Conservation (phyloP, 768 basidiomycete species). For the Sutorius australiensis region DNA sequence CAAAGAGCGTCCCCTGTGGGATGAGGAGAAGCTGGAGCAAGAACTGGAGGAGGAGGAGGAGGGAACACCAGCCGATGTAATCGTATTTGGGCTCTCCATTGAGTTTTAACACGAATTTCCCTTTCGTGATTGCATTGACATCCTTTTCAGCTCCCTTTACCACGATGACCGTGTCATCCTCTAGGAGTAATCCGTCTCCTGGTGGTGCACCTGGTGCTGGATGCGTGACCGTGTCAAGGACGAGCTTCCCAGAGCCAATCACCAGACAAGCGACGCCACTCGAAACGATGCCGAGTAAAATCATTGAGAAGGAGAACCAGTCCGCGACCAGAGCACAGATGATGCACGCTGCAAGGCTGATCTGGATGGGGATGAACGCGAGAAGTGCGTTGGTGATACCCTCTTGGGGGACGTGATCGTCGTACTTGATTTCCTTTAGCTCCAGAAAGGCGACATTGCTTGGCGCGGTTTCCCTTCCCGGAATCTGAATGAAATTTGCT, state of each 20-base stretch:
- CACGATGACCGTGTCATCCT: constrained; percentile 25
- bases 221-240: constrained; percentile 9
- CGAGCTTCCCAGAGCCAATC: constrained; percentile 29
- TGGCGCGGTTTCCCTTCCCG: constrained; percentile 18
- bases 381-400: constrained; percentile 9
- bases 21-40: constrained; percentile 34
- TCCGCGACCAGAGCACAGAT: constrained; percentile 26
- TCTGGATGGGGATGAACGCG: constrained; percentile 21
- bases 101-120: constrained; percentile 25
- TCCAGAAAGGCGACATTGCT: constrained; percentile 20
- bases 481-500: neutral
- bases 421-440: constrained; percentile 21
- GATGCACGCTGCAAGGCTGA: constrained; percentile 23
- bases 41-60: constrained; percentile 33
- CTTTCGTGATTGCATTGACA: constrained; percentile 32
- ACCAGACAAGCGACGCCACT: constrained; percentile 29
- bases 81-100: constrained; percentile 11
- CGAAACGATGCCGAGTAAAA: constrained; percentile 32
- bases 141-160: constrained; percentile 31
- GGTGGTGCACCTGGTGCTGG: constrained; percentile 26
- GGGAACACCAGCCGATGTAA: constrained; percentile 26
- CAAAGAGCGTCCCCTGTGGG: constrained; percentile 33
- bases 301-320: constrained; percentile 32
- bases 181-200: constrained; percentile 32
- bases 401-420: constrained; percentile 6